Percentiles rank a stretch among this genome's conserved stretches.
Evolutionary conservation across 129 eudicot genomes (phyloP).

Genomic region (Lonicera japonica): DNA sequence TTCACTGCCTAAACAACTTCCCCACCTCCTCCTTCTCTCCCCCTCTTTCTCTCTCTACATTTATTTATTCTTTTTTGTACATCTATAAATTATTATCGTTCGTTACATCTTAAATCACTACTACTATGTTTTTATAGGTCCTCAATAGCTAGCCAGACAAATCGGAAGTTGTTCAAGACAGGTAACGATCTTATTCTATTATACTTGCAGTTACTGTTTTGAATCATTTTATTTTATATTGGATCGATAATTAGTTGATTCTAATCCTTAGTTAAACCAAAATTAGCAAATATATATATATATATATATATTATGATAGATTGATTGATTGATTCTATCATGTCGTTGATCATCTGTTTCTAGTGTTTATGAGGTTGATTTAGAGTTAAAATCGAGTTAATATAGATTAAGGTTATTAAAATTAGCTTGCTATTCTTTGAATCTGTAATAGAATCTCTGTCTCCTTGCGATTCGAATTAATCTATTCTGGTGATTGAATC

Average conservation of each 20-base stretch:
- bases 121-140: too few species aligned
- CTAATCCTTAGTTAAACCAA: neutral
- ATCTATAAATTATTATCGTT: too few species aligned
- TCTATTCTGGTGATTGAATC: conserved; percentile 12
- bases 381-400: neutral
- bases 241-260: neutral
- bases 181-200: neutral
- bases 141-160: neutral
- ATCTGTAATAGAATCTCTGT: conserved; percentile 18
- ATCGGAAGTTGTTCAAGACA: neutral
- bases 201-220: neutral
- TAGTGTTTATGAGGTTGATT: neutral
- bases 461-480: neutral
- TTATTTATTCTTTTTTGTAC: neutral
- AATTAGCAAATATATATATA: neutral
- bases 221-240: neutral
- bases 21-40: neutral
- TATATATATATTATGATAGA: too few species aligned
- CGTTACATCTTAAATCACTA: too few species aligned
- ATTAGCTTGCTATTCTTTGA: neutral
- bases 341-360: neutral
- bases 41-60: conserved; percentile 3
- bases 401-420: neutral
- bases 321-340: too few species aligned
- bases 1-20: neutral